Conservation (phyloP, 2,329 filamentous ascomycete genomes). For the Knufia fluminis region DNA sequence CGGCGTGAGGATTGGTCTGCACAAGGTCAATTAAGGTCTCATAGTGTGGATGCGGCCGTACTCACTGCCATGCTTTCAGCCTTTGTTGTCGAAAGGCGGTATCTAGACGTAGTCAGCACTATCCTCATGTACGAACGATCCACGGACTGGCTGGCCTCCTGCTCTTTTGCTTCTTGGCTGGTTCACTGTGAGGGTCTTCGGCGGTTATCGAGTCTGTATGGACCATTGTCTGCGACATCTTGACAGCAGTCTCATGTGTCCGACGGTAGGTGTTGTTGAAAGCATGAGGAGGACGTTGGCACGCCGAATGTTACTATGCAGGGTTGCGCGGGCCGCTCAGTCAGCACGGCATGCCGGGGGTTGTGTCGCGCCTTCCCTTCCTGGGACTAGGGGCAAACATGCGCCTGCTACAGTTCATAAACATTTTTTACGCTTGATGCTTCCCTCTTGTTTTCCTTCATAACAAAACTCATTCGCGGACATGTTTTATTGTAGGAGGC, state of each 20-base stretch:
- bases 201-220: conserved; percentile 36
- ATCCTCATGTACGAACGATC: conserved; percentile 7
- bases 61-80: conserved; percentile 96
- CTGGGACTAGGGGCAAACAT: neutral
- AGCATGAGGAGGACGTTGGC: neutral
- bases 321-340: neutral
- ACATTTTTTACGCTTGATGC: conserved; percentile 18
- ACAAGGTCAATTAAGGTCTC: conserved; percentile 17
- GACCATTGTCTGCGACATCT: conserved; percentile 35
- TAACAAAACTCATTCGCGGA: conserved; percentile 49
- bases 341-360: neutral
- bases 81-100: conserved; percentile 95
- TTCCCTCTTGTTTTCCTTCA: conserved; percentile 29
- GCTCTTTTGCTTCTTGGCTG: conserved; percentile 77
- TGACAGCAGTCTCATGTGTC: conserved; percentile 7
- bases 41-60: conserved; percentile 23
- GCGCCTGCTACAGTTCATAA: conserved; percentile 19
- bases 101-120: conserved; percentile 45
- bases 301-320: neutral
- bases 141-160: conserved; percentile 75
- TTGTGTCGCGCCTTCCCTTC: conserved; percentile 1
- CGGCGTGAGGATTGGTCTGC: conserved; percentile 82
- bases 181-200: conserved; percentile 32
- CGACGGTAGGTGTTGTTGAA: neutral
- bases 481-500: conserved; percentile 59